Conservation (phyloP, 495 filamentous ascomycete species). For the Lophiotrema nucula region DNA sequence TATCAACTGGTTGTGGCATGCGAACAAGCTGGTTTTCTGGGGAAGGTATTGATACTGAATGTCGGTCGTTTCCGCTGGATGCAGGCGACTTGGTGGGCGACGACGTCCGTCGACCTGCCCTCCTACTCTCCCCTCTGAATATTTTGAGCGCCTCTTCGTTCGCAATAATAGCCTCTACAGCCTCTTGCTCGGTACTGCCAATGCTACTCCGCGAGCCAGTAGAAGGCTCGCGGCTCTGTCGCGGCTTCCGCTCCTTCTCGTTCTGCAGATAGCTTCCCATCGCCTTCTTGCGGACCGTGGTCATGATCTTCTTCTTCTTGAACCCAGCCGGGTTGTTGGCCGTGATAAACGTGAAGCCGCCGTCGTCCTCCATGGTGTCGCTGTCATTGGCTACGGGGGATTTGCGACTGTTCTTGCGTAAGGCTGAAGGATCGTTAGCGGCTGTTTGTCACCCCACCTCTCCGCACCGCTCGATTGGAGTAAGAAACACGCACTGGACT, state of each 20-base stretch:
- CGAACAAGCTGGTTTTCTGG: background rate
- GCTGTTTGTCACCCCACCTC: too few relatives aligned
- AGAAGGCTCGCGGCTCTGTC: constrained; percentile 15
- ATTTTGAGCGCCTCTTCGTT: constrained; percentile 8
- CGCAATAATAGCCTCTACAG: background rate
- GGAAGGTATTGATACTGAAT: background rate
- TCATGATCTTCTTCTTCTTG: constrained; percentile 25
- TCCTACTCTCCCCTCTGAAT: background rate
- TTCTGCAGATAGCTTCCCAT: constrained; percentile 31
- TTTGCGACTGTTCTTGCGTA: background rate
- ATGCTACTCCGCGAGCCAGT: constrained; percentile 1
- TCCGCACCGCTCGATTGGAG: too few relatives aligned
- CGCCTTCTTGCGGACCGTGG: constrained; percentile 30
- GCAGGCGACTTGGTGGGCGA: background rate
- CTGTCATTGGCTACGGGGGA: too few relatives aligned
- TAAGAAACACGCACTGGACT: constrained; percentile 3
- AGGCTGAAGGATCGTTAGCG: too few relatives aligned
- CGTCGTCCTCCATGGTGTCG: constrained; percentile 3
- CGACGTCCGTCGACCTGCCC: background rate
- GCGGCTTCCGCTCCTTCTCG: constrained; percentile 8
- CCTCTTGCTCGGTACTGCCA: constrained; percentile 4
- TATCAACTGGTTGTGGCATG: background rate
- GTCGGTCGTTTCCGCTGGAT: background rate
- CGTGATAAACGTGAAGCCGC: constrained; percentile 27
- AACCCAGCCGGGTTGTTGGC: constrained; percentile 26